phyloP scores from a whole-genome alignment of 192 early-diverging fungal species.

The Coemansia asiatica region DNA sequence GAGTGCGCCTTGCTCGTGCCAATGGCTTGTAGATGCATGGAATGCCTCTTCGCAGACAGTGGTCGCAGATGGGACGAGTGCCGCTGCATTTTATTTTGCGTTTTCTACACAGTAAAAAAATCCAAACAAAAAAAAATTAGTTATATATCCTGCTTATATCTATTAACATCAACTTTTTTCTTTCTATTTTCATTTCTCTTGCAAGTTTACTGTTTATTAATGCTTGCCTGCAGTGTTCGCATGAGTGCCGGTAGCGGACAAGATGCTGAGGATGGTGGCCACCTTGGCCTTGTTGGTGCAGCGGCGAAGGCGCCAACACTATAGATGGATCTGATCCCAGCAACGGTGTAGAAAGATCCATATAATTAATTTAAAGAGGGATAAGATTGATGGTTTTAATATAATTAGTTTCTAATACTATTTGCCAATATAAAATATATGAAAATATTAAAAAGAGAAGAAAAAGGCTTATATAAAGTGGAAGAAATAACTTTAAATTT shows the following conservation, averaged over 20 bases:
- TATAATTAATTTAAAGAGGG: conserved; percentile 9
- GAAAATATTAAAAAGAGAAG: not conserved
- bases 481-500: too few species aligned
- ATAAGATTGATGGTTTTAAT: too few species aligned
- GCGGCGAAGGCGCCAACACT: not conserved
- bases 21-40: conserved; percentile 48
- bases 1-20: conserved; percentile 36
- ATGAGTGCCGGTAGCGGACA: conserved; percentile 49
- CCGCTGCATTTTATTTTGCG: conserved; percentile 56
- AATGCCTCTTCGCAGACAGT: conserved; percentile 40
- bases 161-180: not conserved
- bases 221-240: conserved; percentile 49
- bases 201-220: too few species aligned
- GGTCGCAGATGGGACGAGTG: conserved; percentile 48
- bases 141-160: not conserved
- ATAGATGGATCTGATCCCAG: not conserved
- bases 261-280: conserved; percentile 11
- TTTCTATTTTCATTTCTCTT: too few species aligned
- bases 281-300: not conserved
- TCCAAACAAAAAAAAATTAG: not conserved
- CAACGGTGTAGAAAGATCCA: not conserved
- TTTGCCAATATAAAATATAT: too few species aligned
- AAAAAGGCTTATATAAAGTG: too few species aligned
- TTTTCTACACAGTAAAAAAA: conserved; percentile 22
- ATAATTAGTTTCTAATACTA: too few species aligned